Evolutionary conservation across 208 protist genomes (phyloP).

Genomic region (Herpetomonas samuelpessoai): DNA sequence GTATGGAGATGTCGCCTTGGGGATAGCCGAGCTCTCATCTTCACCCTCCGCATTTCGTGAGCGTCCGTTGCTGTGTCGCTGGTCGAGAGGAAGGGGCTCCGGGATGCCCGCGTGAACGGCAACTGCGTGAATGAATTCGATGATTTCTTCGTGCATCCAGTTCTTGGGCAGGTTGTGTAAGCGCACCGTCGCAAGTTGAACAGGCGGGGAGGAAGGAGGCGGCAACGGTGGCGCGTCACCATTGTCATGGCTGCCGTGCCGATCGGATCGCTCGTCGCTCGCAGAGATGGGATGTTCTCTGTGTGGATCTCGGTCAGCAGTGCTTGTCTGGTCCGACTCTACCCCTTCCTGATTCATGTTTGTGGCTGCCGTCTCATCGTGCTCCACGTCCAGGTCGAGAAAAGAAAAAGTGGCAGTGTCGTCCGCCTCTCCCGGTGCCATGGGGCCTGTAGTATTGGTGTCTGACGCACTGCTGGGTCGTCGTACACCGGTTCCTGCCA

Average conservation of each 20-base stretch:
- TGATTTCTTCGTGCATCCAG: slow-evolving; percentile 84
- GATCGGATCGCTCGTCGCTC: too few relatives aligned
- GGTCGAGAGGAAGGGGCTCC: slow-evolving; percentile 15
- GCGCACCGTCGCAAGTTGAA: slow-evolving; percentile 20
- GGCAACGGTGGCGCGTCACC: neutral
- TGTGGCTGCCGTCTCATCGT: too few relatives aligned
- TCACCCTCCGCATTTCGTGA: slow-evolving; percentile 1
- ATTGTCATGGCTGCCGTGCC: slow-evolving; percentile 3
- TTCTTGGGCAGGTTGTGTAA: slow-evolving; percentile 75
- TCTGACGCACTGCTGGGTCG: too few relatives aligned
- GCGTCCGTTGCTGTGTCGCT: slow-evolving; percentile 9
- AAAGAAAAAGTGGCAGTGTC: too few relatives aligned
- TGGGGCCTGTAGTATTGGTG: too few relatives aligned
- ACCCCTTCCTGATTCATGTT: too few relatives aligned
- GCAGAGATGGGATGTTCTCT: too few relatives aligned
- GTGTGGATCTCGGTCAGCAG: too few relatives aligned
- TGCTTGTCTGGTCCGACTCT: too few relatives aligned
- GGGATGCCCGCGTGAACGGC: slow-evolving; percentile 63
- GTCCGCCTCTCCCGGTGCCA: too few relatives aligned
- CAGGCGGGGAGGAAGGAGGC: neutral
- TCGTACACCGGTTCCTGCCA: too few relatives aligned
- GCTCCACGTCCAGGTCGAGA: too few relatives aligned
- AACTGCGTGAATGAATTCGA: slow-evolving; percentile 77
- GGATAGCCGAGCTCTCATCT: slow-evolving; percentile 32
- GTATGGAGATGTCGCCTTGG: slow-evolving; percentile 50